These are phyloP conservation scores for Perilla frutescens DNA, from an alignment of 257 asterid species.

Conservation along the genomic window DNA sequence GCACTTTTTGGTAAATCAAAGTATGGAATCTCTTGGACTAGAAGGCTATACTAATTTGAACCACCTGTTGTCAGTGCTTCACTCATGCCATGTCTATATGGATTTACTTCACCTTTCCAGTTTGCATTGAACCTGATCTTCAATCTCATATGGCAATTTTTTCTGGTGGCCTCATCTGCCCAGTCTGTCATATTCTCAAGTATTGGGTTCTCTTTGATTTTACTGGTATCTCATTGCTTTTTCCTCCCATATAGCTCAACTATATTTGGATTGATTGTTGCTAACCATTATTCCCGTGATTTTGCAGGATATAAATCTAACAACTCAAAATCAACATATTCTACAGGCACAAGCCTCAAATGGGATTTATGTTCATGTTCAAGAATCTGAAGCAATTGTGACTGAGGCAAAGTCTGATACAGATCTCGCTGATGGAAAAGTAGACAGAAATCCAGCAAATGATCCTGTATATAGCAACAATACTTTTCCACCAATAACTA, in stretches of 20 bases:
- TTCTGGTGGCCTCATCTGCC: slow-evolving; percentile 21
- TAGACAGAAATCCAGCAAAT: slow-evolving; percentile 49
- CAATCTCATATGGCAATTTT: neutral
- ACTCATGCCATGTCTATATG: slow-evolving; percentile 6
- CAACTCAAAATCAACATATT: slow-evolving; percentile 46
- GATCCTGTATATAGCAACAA: slow-evolving; percentile 48
- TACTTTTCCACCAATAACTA: slow-evolving; percentile 50
- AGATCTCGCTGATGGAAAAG: slow-evolving; percentile 47
- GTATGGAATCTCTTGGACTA: slow-evolving; percentile 18
- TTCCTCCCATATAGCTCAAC: slow-evolving; percentile 13
- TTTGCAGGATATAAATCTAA: slow-evolving; percentile 59
- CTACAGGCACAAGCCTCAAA: slow-evolving; percentile 52
- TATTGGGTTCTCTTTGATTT: slow-evolving; percentile 11
- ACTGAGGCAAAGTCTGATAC: slow-evolving; percentile 49
- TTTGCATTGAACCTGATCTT: slow-evolving; percentile 12
- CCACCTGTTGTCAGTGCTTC: slow-evolving; percentile 17
- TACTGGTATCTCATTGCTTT: slow-evolving; percentile 19
- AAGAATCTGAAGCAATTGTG: slow-evolving; percentile 48
- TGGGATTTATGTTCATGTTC: slow-evolving; percentile 47
- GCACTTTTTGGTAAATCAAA: slow-evolving; percentile 18
- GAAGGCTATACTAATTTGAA: slow-evolving; percentile 20
- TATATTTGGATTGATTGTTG: slow-evolving; percentile 29
- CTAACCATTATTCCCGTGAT: slow-evolving; percentile 34
- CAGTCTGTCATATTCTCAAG: slow-evolving; percentile 28
- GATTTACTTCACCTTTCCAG: slow-evolving; percentile 7